Evolutionary conservation across 2,329 filamentous ascomycete genomes (phyloP).

Genomic region (Aspergillus pseudoterreus): DNA sequence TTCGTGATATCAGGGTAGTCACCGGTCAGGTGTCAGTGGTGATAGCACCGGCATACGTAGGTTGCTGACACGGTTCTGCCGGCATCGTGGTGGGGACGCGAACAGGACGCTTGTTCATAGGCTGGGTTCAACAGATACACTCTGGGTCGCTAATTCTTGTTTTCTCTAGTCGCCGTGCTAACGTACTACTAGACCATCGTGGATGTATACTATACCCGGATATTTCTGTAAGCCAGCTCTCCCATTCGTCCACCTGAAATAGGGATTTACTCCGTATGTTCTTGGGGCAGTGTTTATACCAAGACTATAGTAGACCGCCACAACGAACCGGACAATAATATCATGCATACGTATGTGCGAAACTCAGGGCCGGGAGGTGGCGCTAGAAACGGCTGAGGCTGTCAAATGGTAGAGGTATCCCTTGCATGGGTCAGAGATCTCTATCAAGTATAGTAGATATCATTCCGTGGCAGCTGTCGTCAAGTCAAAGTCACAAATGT

Average conservation of each 20-base stretch:
- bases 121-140: not conserved
- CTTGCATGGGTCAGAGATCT: too few species aligned
- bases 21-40: too few species aligned
- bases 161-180: not conserved
- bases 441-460: too few species aligned
- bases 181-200: not conserved
- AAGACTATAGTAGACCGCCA: not conserved
- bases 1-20: not conserved
- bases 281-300: not conserved
- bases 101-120: too few species aligned
- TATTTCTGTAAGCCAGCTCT: slow-evolving; percentile 1
- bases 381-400: too few species aligned
- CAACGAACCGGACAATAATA: not conserved
- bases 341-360: slow-evolving; percentile 1
- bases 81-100: too few species aligned
- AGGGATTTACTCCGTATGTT: not conserved
- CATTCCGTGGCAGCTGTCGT: too few species aligned
- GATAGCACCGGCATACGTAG: too few species aligned
- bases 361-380: not conserved
- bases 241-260: not conserved
- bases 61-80: too few species aligned
- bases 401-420: too few species aligned
- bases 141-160: not conserved
- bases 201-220: not conserved
- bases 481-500: too few species aligned